phyloP scores from a whole-genome alignment of 805 yeast genomes.

The Kodamaea jinghongensis region DNA sequence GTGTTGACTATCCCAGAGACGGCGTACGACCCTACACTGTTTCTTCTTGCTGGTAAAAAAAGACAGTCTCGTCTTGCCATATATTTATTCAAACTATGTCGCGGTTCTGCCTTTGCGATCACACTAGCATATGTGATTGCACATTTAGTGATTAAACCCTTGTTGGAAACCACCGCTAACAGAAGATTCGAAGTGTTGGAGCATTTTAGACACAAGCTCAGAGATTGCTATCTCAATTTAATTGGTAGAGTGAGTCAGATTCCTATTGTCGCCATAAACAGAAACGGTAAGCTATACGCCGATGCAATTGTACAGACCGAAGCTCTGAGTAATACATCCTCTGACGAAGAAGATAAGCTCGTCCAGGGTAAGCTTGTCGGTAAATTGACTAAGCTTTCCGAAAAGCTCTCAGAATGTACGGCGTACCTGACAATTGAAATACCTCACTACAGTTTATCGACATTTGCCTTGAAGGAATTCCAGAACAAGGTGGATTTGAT shows the following conservation, averaged over 20 bases:
- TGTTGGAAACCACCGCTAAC: constrained; percentile 26
- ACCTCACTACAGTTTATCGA: constrained; percentile 30
- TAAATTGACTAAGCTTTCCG: constrained; percentile 23
- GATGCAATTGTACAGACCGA: constrained; percentile 41
- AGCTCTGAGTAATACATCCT: constrained; percentile 12
- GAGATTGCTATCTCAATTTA: constrained; percentile 35
- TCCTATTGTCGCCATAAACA: constrained; percentile 38
- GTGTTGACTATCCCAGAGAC: constrained; percentile 40
- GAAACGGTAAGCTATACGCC: constrained; percentile 29
- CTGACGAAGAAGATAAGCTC: constrained; percentile 26
- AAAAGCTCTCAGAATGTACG: constrained; percentile 22
- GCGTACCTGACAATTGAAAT: constrained; percentile 28
- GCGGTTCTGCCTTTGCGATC: constrained; percentile 32
- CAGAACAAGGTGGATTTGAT: constrained; percentile 35
- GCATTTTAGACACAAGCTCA: constrained; percentile 26
- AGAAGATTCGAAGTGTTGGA: constrained; percentile 37
- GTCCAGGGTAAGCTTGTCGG: constrained; percentile 21
- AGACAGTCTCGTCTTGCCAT: constrained; percentile 22
- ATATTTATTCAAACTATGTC: constrained; percentile 30
- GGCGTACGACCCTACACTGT: constrained; percentile 33
- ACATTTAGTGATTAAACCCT: constrained; percentile 32
- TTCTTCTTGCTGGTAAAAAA: constrained; percentile 13
- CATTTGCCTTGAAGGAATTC: constrained; percentile 31
- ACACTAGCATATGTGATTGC: constrained; percentile 32
- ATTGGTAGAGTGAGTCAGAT: constrained; percentile 35